Percentiles rank a stretch among this genome's conserved stretches.
Evolutionary conservation across 768 basidiomycete genomes (phyloP).

Genomic region (Pulveroboletus ravenelii): DNA sequence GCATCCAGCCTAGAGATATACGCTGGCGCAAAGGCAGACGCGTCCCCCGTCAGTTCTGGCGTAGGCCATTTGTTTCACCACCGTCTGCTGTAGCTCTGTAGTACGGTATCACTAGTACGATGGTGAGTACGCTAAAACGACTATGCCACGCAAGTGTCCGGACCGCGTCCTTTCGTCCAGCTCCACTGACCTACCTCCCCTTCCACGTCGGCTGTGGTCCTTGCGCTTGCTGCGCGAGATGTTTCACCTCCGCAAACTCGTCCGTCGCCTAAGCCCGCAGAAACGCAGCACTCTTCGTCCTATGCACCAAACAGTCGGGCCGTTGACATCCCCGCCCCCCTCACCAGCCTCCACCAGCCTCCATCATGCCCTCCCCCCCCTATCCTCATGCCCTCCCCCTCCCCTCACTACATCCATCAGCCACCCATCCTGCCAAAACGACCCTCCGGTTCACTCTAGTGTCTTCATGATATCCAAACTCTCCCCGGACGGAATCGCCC

Average conservation of each 20-base stretch:
- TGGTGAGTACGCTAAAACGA: no score
- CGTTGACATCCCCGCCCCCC: slow-evolving; percentile 46
- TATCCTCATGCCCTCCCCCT: neutral
- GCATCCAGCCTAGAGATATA: no score
- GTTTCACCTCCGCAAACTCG: slow-evolving; percentile 67
- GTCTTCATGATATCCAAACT: slow-evolving; percentile 66
- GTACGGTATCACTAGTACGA: no score
- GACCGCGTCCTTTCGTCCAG: no score
- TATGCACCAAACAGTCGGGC: slow-evolving; percentile 62
- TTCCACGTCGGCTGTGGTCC: neutral
- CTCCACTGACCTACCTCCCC: neutral
- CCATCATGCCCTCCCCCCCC: neutral
- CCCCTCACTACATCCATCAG: slow-evolving; percentile 40
- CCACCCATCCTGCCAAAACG: slow-evolving; percentile 55
- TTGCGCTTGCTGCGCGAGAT: slow-evolving; percentile 49
- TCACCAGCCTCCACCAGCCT: slow-evolving; percentile 9
- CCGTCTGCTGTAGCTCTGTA: no score
- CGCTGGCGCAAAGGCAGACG: slow-evolving; percentile 8
- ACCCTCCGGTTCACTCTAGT: slow-evolving; percentile 68
- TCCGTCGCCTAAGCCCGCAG: slow-evolving; percentile 72
- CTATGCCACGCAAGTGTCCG: no score
- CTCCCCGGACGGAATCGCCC: slow-evolving; percentile 82
- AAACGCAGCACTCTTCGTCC: slow-evolving; percentile 60
- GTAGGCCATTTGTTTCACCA: no score
- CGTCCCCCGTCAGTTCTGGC: no score